Percentiles rank a stretch among this genome's conserved stretches.
Evolutionary conservation across 163 green algal genomes (phyloP).

Genomic region (Trebouxiophyceae sp.): DNA sequence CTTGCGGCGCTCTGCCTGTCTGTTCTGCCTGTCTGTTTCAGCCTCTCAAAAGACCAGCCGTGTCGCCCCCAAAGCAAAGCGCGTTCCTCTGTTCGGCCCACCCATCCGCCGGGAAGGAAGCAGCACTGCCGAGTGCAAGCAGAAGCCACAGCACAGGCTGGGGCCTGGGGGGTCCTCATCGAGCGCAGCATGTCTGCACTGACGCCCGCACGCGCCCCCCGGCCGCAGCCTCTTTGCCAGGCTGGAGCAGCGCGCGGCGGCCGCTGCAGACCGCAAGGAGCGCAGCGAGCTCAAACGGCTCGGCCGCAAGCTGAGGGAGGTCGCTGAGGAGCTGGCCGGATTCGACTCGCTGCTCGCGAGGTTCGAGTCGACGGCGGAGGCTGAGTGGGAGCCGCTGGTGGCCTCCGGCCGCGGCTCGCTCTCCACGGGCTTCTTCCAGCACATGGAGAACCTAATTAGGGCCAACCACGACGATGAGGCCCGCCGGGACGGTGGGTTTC

Average conservation of each 20-base stretch:
- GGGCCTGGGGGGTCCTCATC: neutral
- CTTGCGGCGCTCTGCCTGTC: too few species aligned
- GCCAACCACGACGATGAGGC: constrained; percentile 7
- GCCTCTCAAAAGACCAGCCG: too few species aligned
- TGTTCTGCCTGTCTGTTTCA: too few species aligned
- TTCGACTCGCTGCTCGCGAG: constrained; percentile 11
- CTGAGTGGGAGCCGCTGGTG: constrained; percentile 58
- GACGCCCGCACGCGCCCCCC: too few species aligned
- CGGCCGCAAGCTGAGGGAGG: constrained; percentile 18
- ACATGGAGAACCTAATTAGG: constrained; percentile 37
- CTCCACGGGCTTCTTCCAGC: constrained; percentile 54
- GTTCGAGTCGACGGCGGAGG: constrained; percentile 18
- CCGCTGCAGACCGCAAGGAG: constrained; percentile 19
- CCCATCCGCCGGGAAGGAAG: neutral
- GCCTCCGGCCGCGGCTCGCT: constrained; percentile 30
- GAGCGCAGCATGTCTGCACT: neutral
- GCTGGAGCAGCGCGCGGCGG: constrained; percentile 10
- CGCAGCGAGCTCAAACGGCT: constrained; percentile 21
- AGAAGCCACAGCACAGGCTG: too few species aligned
- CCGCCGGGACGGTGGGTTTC: constrained; percentile 11
- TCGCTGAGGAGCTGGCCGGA: constrained; percentile 43
- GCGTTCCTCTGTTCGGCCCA: neutral
- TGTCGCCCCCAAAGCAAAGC: neutral
- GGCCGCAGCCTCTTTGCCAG: constrained; percentile 6
- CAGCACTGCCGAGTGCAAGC: neutral